Conservation (phyloP, 257 asterid species). For the Nicotiana otophora region DNA sequence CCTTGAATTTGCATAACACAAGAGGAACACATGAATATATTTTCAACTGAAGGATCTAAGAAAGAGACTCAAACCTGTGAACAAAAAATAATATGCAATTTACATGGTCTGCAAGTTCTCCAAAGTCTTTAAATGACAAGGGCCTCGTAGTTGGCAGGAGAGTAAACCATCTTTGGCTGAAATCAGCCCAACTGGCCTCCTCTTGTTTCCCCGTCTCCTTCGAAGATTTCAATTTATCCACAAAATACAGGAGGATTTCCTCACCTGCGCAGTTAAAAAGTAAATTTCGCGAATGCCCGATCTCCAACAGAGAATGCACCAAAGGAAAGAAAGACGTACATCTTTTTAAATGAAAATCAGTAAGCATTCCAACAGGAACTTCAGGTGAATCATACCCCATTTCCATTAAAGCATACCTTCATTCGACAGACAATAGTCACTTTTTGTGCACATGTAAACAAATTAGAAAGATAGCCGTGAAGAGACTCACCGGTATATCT, state of each 20-base stretch:
- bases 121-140: conserved; percentile 36
- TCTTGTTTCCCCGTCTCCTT: conserved; percentile 23
- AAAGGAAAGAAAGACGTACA: conserved; percentile 29
- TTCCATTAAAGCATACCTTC: conserved; percentile 85
- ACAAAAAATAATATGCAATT: conserved; percentile 15
- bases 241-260: conserved; percentile 35
- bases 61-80: background rate
- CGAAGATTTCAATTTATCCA: conserved; percentile 18
- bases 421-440: background rate
- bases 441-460: background rate
- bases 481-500: conserved; percentile 53
- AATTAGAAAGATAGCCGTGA: background rate
- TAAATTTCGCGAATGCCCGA: background rate
- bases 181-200: conserved; percentile 53
- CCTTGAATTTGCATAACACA: conserved; percentile 28
- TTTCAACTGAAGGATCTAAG: background rate
- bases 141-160: conserved; percentile 74
- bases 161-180: conserved; percentile 68
- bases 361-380: conserved; percentile 81
- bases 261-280: conserved; percentile 44
- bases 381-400: conserved; percentile 72
- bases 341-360: conserved; percentile 52
- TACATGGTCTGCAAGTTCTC: conserved; percentile 71
- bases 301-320: background rate
- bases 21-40: background rate